A percentile compares a stretch with the other conserved stretches of the same genome.
Conservation (phyloP, 371 early-diverging fungal species). For the Lichtheimia ornata region DNA sequence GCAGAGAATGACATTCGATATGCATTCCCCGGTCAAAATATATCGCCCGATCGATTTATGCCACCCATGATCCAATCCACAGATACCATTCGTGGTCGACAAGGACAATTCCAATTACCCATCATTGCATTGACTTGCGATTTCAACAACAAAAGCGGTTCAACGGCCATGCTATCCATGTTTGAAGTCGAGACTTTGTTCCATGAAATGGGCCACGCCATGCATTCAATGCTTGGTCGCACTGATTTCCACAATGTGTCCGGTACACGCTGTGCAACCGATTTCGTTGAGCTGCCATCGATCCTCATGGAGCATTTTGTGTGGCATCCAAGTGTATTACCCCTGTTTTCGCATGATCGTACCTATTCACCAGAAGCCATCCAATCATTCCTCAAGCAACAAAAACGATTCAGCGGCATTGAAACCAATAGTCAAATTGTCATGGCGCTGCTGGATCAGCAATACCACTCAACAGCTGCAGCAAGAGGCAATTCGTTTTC, state of each 20-base stretch:
- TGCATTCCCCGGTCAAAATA: constrained; percentile 42
- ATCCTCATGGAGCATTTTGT: constrained; percentile 93
- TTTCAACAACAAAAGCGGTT: constrained; percentile 40
- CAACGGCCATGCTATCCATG: constrained; percentile 53
- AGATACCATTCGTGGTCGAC: constrained; percentile 42
- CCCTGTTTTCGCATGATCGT: constrained; percentile 53
- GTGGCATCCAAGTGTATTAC: constrained; percentile 69
- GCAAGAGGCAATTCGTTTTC: constrained; percentile 31
- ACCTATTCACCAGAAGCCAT: constrained; percentile 41
- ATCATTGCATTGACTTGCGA: constrained; percentile 80
- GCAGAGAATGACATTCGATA: constrained; percentile 41
- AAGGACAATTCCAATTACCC: constrained; percentile 69
- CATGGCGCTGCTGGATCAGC: constrained; percentile 88
- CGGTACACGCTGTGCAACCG: constrained; percentile 91
- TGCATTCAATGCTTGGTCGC: constrained; percentile 95
- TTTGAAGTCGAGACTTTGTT: constrained; percentile 93
- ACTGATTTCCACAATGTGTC: constrained; percentile 95
- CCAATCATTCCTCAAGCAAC: constrained; percentile 51
- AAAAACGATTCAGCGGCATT: constrained; percentile 62
- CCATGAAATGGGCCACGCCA: constrained; percentile 98
- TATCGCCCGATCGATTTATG: constrained; percentile 25
- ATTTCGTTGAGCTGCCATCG: constrained; percentile 97
- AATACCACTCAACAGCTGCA: constrained; percentile 58
- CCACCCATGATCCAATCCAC: constrained; percentile 24
- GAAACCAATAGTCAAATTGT: constrained; percentile 88